A percentile compares a stretch with the other conserved stretches of the same genome.
These are phyloP conservation scores for Symbiodinium pilosum DNA, from an alignment of 73 alveolate species.

Conservation along the genomic window DNA sequence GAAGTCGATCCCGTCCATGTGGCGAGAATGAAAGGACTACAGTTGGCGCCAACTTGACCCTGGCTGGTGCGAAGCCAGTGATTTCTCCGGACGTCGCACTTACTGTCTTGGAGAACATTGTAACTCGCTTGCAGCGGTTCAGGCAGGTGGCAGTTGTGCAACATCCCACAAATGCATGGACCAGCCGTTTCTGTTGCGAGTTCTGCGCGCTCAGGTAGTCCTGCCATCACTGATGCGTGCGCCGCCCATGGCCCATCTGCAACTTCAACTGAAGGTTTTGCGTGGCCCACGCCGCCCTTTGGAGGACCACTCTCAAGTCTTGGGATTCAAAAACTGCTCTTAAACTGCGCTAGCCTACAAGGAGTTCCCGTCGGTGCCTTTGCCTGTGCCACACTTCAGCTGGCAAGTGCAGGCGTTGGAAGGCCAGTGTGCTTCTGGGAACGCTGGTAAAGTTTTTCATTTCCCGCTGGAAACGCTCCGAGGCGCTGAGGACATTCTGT, in stretches of 20 bases:
- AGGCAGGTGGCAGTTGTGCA: too few relatives aligned
- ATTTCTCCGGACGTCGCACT: conserved; percentile 59
- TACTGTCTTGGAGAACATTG: conserved; percentile 76
- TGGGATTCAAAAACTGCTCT: too few relatives aligned
- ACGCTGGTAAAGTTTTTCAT: too few relatives aligned
- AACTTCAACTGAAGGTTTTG: conserved; percentile 46
- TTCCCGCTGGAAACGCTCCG: too few relatives aligned
- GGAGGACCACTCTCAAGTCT: conserved; percentile 43
- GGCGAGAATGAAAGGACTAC: conserved; percentile 28
- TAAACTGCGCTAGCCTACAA: background rate
- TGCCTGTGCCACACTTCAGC: conserved; percentile 66
- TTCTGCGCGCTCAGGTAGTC: conserved; percentile 26
- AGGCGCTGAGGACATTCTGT: background rate
- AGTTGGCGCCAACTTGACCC: conserved; percentile 71
- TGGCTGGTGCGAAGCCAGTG: background rate
- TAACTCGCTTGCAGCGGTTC: background rate
- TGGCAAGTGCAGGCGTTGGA: conserved; percentile 37
- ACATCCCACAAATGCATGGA: too few relatives aligned
- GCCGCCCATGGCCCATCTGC: conserved; percentile 89
- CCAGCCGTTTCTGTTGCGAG: background rate
- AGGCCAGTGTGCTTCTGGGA: background rate
- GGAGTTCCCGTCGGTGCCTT: conserved; percentile 84
- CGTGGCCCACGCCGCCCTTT: conserved; percentile 83
- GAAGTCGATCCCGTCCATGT: background rate
- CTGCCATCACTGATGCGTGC: conserved; percentile 69